Evolutionary conservation across 805 yeast genomes (phyloP), one percentile per base, ranked within the genome.

Genomic region (Ogataea populi-albae): DNA sequence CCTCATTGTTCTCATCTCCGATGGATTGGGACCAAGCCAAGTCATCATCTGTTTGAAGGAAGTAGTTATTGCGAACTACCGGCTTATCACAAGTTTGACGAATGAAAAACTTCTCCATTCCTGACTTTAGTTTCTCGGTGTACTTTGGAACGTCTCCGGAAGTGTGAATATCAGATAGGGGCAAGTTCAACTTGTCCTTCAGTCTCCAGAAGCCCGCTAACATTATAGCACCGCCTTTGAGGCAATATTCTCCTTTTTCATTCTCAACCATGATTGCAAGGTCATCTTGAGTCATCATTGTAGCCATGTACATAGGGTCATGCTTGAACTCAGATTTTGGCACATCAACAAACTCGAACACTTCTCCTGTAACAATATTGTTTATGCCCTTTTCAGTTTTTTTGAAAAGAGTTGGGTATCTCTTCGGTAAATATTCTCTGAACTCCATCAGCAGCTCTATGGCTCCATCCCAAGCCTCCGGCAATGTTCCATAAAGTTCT

Each of bases 171-270:
- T 66, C 68, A 25, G 70, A 61, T 28, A 80, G 57, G 12, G 82
- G 77, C 58, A 72, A 57, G 37, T 75, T 68, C 21, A 72, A 51
- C 54, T 81, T 81, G 49, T 81, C 86, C 35, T 60, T 67, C 26
- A 81, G 66, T 51, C 84, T 65, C 86, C 86, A 80, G 55, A 79
- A 81, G 0, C 81, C 86, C 3, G 87, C 81, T 30, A 80, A 64
- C 50, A 77, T 62, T 32, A 80, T 75, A 4, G 81, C 74, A 3
- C 85, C 87, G 19, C 75, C 79, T 47, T 71, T 73, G 36, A 80
- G 62, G 22, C 61, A 61, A 50, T 77, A 79, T 34, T 73, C 69
- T 6, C 84, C 86, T 24, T 77, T 68, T 16, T 65, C 68, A 32
- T 67, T 64, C 48, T 81, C 86, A 34, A 78, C 59, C 82, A 80